Evolutionary conservation across 371 early-diverging fungal genomes (phyloP).

Genomic region (Saksenaea oblongispora): DNA sequence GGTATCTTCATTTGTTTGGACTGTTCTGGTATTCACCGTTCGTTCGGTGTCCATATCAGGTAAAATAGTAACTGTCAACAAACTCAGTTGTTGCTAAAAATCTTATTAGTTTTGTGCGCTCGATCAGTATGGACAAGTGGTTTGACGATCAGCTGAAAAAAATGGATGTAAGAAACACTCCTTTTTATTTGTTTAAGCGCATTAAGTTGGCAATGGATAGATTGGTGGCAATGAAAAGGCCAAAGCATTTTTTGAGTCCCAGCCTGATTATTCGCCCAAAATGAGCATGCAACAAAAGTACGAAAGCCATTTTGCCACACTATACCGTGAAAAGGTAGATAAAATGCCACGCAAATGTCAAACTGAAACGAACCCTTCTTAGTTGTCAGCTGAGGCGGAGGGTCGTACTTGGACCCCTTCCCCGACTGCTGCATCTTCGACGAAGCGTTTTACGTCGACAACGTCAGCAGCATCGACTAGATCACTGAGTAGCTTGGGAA

Average conservation of each 20-base stretch:
- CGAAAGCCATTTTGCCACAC: conserved; percentile 81
- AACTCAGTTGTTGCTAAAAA: neutral
- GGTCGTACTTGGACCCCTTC: conserved; percentile 72
- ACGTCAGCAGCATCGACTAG: conserved; percentile 27
- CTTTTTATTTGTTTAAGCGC: neutral
- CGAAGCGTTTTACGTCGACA: conserved; percentile 14
- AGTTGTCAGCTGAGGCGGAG: conserved; percentile 76
- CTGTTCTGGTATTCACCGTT: conserved; percentile 92
- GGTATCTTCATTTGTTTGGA: conserved; percentile 98
- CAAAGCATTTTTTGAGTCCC: conserved; percentile 81
- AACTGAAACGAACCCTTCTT: neutral
- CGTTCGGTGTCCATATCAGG: conserved; percentile 94
- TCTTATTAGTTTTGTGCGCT: conserved; percentile 87
- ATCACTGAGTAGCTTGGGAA: conserved; percentile 24
- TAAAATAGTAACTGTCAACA: conserved; percentile 17
- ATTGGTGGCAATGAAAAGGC: conserved; percentile 94
- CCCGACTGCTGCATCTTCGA: conserved; percentile 21
- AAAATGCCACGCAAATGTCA: neutral
- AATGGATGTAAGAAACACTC: conserved; percentile 70
- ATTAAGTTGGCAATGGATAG: conserved; percentile 23
- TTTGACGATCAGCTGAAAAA: conserved; percentile 89
- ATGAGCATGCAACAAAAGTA: conserved; percentile 88
- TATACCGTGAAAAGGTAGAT: conserved; percentile 87
- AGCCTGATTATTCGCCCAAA: conserved; percentile 77
- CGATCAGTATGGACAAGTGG: conserved; percentile 99